A percentile compares a stretch with the other conserved stretches of the same genome.
These are phyloP conservation scores for Phytophthora megakarya DNA, from an alignment of 352 stramenopile species.

Conservation along the genomic window DNA sequence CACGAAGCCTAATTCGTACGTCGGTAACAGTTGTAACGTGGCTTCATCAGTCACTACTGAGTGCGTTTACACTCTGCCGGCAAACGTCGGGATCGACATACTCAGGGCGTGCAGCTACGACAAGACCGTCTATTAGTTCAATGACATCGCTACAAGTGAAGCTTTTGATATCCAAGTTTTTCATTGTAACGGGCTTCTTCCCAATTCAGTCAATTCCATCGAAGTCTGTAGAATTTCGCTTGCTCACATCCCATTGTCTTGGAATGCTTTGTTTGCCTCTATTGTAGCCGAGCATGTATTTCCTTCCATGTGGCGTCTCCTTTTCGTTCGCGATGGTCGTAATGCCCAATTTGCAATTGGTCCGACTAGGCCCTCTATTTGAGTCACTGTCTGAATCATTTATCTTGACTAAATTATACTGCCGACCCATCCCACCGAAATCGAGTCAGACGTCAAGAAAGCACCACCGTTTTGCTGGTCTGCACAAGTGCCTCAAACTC, in stretches of 20 bases:
- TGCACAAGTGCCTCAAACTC: too few relatives aligned
- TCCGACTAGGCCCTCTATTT: neutral
- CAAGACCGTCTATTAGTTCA: slow-evolving; percentile 46
- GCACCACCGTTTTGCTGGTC: neutral
- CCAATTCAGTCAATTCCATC: too few relatives aligned
- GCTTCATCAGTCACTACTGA: slow-evolving; percentile 32
- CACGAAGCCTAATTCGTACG: slow-evolving; percentile 61
- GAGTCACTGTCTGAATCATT: neutral
- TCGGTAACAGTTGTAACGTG: slow-evolving; percentile 63
- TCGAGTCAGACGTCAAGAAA: slow-evolving; percentile 30
- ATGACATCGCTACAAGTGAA: too few relatives aligned
- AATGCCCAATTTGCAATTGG: neutral
- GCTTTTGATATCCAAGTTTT: too few relatives aligned
- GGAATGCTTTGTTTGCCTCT: too few relatives aligned
- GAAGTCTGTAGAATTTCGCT: too few relatives aligned
- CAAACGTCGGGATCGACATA: slow-evolving; percentile 44
- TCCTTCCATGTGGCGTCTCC: too few relatives aligned
- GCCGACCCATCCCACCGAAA: slow-evolving; percentile 12
- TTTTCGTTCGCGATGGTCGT: too few relatives aligned
- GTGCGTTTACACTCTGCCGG: slow-evolving; percentile 55
- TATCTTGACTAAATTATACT: neutral
- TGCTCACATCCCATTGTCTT: too few relatives aligned
- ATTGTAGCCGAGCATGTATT: too few relatives aligned
- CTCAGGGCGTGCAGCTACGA: slow-evolving; percentile 44
- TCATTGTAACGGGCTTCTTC: too few relatives aligned